A percentile compares a stretch with the other conserved stretches of the same genome.
These are phyloP conservation scores for Penicillium cinerascens DNA, from an alignment of 495 filamentous ascomycete genomes.

Conservation along the genomic window DNA sequence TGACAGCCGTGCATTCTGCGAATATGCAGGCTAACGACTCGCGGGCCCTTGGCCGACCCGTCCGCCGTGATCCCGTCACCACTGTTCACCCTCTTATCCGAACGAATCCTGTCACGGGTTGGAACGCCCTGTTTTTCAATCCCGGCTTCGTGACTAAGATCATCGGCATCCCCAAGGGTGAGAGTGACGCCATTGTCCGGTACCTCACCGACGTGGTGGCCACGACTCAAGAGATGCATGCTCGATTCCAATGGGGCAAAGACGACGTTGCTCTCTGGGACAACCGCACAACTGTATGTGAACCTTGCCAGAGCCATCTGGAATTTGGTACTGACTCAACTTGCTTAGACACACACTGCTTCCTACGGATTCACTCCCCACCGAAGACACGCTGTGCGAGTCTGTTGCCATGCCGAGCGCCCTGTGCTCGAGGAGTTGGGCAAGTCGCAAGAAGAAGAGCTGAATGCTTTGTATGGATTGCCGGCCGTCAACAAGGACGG, in stretches of 20 bases:
- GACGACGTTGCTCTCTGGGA: constrained; percentile 75
- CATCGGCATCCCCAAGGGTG: constrained; percentile 60
- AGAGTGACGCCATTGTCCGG: constrained; percentile 63
- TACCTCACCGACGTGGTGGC: constrained; percentile 63
- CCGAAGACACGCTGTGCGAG: constrained; percentile 60
- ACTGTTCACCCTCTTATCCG: constrained; percentile 69
- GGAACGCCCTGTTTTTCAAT: constrained; percentile 74
- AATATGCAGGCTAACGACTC: constrained; percentile 67
- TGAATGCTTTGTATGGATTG: constrained; percentile 45
- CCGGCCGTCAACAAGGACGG: constrained; percentile 59
- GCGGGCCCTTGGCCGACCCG: constrained; percentile 54
- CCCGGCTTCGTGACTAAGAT: constrained; percentile 75
- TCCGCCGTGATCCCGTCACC: constrained; percentile 63
- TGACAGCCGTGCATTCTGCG: constrained; percentile 69
- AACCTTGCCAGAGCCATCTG: not conserved
- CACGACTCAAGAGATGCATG: constrained; percentile 64
- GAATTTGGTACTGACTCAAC: not conserved
- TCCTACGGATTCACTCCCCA: constrained; percentile 62
- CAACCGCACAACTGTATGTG: constrained; percentile 60
- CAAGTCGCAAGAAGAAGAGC: constrained; percentile 58
- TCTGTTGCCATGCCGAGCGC: constrained; percentile 55
- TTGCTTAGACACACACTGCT: constrained; percentile 53
- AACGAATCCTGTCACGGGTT: constrained; percentile 69
- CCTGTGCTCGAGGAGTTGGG: constrained; percentile 51
- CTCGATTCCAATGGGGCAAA: constrained; percentile 67